phyloP scores from a whole-genome alignment of 768 basidiomycete species.

The Cubamyces lactineus region DNA sequence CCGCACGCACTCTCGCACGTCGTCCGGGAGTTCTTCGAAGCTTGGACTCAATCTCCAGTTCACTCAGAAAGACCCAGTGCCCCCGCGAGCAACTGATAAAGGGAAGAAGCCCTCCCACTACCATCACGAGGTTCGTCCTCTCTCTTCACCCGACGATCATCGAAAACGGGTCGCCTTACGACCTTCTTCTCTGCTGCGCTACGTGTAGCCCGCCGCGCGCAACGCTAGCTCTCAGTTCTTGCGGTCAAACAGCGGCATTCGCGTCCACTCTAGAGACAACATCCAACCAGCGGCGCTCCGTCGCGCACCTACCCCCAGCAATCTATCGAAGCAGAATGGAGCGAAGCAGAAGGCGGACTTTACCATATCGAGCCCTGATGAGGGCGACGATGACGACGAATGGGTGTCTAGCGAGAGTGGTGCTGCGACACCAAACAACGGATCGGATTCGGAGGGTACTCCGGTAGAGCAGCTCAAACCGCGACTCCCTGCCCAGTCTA shows the following conservation, averaged over 20 bases:
- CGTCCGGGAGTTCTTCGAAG: slow-evolving; percentile 58
- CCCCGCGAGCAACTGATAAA: slow-evolving; percentile 52
- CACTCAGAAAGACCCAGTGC: slow-evolving; percentile 62
- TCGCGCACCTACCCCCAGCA: slow-evolving; percentile 27
- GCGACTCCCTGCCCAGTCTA: slow-evolving; percentile 16
- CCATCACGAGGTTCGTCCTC: slow-evolving; percentile 49
- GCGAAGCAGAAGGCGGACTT: slow-evolving; percentile 54
- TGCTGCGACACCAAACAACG: slow-evolving; percentile 62
- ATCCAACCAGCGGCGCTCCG: slow-evolving; percentile 27
- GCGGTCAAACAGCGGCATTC: slow-evolving; percentile 31
- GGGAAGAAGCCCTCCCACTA: slow-evolving; percentile 48
- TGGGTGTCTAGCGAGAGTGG: slow-evolving; percentile 84
- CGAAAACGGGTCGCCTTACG: slow-evolving; percentile 8
- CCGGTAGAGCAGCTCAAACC: slow-evolving; percentile 31
- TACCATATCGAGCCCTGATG: slow-evolving; percentile 54
- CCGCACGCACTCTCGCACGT: slow-evolving; percentile 66
- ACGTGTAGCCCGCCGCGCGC: slow-evolving; percentile 27
- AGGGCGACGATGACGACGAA: slow-evolving; percentile 59
- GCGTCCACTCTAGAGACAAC: slow-evolving; percentile 33
- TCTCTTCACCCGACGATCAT: slow-evolving; percentile 13
- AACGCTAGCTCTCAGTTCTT: slow-evolving; percentile 26
- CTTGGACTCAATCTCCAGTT: slow-evolving; percentile 64
- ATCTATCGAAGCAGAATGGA: slow-evolving; percentile 16
- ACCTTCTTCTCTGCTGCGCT: background rate
- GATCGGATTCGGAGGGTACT: slow-evolving; percentile 46